phyloP scores from a whole-genome alignment of 768 basidiomycete species.

The Suillus hirtellus region DNA sequence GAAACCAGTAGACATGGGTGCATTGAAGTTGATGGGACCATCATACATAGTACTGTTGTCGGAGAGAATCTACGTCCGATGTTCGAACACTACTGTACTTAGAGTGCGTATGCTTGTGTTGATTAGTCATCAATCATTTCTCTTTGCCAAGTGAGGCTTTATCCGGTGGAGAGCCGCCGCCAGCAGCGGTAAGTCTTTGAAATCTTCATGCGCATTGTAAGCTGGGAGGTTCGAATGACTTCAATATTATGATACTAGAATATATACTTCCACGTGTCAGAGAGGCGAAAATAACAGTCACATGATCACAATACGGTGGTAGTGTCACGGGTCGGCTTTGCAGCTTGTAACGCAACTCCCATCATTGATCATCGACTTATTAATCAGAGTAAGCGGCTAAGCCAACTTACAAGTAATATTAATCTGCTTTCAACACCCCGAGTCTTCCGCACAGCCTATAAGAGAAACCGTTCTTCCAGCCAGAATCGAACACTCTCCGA shows the following conservation, averaged over 20 bases:
- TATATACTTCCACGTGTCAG: too few relatives aligned
- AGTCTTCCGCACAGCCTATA: background rate
- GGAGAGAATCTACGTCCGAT: background rate
- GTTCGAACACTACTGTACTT: too few relatives aligned
- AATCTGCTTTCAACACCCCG: too few relatives aligned
- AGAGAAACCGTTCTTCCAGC: background rate
- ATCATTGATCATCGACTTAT: too few relatives aligned
- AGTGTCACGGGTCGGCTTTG: too few relatives aligned
- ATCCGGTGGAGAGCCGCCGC: background rate
- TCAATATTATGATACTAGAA: too few relatives aligned
- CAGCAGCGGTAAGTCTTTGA: background rate
- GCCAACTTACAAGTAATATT: too few relatives aligned
- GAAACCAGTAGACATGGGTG: conserved; percentile 8
- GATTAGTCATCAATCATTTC: background rate
- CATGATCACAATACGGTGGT: too few relatives aligned
- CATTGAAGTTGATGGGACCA: background rate
- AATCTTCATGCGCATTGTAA: background rate
- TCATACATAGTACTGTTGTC: background rate
- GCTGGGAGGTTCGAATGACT: background rate
- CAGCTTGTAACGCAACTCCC: too few relatives aligned
- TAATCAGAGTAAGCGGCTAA: too few relatives aligned
- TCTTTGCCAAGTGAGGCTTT: background rate
- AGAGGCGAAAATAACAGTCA: too few relatives aligned
- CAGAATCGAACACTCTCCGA: background rate
- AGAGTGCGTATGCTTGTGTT: background rate